A percentile compares a stretch with the other conserved stretches of the same genome.
Evolutionary conservation across 1,284 basidiomycete genomes (phyloP).

Genomic region (Cutaneotrichosporon spelunceum): DNA sequence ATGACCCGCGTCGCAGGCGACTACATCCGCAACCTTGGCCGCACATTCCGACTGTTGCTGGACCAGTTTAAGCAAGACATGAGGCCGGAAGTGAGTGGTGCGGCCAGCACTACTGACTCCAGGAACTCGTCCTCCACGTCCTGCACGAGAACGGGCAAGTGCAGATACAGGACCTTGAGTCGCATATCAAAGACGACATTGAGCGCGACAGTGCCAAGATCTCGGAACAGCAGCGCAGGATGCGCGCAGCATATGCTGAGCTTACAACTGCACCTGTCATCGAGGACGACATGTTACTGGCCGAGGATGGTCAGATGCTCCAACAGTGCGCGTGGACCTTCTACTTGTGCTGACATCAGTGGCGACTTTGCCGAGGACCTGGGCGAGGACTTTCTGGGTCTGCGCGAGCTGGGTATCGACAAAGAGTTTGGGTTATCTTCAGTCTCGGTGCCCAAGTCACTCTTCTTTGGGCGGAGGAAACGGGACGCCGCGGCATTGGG

Average conservation of each 20-base stretch:
- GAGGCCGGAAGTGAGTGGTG: constrained; percentile 67
- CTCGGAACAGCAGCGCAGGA: constrained; percentile 76
- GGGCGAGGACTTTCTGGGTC: constrained; percentile 90
- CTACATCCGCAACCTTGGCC: constrained; percentile 79
- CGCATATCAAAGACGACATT: constrained; percentile 85
- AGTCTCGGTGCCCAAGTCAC: constrained; percentile 70
- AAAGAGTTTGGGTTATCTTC: constrained; percentile 77
- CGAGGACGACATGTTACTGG: constrained; percentile 72
- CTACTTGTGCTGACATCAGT: constrained; percentile 47
- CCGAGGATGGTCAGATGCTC: constrained; percentile 68
- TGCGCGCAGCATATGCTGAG: constrained; percentile 76
- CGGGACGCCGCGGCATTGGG: constrained; percentile 41
- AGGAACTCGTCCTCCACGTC: constrained; percentile 90
- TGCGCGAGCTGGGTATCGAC: constrained; percentile 83
- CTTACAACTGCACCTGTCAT: constrained; percentile 56
- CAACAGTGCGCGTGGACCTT: constrained; percentile 60
- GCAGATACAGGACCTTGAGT: constrained; percentile 70
- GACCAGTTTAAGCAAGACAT: constrained; percentile 78
- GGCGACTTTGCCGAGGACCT: constrained; percentile 83
- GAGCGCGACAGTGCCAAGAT: constrained; percentile 74
- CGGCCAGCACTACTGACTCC: background rate
- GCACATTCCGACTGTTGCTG: constrained; percentile 72
- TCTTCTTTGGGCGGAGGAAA: constrained; percentile 67
- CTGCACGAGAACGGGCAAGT: constrained; percentile 81
- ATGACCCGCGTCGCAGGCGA: constrained; percentile 75